A percentile compares a stretch with the other conserved stretches of the same genome.
Conservation (phyloP, 2,329 filamentous ascomycete species). For the Calycina marina region DNA sequence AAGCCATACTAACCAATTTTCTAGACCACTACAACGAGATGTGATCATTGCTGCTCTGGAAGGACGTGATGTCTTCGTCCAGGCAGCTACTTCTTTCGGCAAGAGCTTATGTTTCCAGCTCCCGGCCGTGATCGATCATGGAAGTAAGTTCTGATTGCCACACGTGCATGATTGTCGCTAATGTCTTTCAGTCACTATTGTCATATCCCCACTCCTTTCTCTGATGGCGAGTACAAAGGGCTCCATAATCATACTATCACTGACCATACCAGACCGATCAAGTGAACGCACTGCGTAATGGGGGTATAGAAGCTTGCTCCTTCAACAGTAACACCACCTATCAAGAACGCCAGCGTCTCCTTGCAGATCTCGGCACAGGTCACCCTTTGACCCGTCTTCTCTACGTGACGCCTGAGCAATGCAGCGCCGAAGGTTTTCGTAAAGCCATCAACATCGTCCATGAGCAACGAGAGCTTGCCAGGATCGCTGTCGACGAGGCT, state of each 20-base stretch:
- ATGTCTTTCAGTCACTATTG: conserved; percentile 56
- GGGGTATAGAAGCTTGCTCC: conserved; percentile 66
- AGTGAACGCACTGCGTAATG: conserved; percentile 61
- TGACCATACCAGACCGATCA: conserved; percentile 59
- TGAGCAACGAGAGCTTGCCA: conserved; percentile 67
- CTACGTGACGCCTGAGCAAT: conserved; percentile 88
- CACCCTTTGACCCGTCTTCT: conserved; percentile 73
- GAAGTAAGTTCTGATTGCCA: conserved; percentile 39
- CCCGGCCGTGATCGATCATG: conserved; percentile 73
- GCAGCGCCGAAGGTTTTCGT: conserved; percentile 63
- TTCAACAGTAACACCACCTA: conserved; percentile 71
- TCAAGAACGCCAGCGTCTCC: conserved; percentile 50
- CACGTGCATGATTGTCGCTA: conserved; percentile 6
- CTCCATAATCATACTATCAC: not conserved
- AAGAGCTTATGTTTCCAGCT: conserved; percentile 91
- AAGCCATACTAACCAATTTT: conserved; percentile 9
- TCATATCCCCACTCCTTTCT: conserved; percentile 76
- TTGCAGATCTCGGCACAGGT: conserved; percentile 72
- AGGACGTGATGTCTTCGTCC: conserved; percentile 82
- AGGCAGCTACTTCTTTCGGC: conserved; percentile 81
- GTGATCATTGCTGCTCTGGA: conserved; percentile 71
- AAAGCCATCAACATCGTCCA: conserved; percentile 59
- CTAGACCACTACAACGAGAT: conserved; percentile 69
- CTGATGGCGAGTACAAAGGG: conserved; percentile 47
- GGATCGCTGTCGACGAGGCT: conserved; percentile 84